phyloP scores from a whole-genome alignment of 2,329 filamentous ascomycete genomes.

The Ophiocordyceps camponoti-leonardi region DNA sequence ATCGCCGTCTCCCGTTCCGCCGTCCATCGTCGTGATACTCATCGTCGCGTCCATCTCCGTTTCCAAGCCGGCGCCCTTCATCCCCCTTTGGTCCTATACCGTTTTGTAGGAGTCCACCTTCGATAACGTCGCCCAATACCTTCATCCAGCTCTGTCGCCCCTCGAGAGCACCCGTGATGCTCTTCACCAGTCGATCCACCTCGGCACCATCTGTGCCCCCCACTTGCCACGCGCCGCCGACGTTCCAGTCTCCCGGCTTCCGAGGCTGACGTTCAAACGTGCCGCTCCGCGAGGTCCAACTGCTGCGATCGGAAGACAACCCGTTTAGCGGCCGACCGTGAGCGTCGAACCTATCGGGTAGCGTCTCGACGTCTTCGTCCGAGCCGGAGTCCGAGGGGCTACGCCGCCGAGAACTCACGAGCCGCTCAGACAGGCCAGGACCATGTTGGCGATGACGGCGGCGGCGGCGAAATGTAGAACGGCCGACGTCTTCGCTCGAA shows the following conservation, averaged over 20 bases:
- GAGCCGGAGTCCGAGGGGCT: slow-evolving; percentile 8
- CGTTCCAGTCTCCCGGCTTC: slow-evolving; percentile 15
- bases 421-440: slow-evolving; percentile 18
- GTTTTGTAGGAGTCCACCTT: slow-evolving; percentile 5
- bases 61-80: background rate
- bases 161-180: slow-evolving; percentile 12
- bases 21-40: slow-evolving; percentile 3
- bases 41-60: background rate
- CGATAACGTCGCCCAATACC: slow-evolving; percentile 14
- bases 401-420: slow-evolving; percentile 7
- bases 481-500: slow-evolving; percentile 4
- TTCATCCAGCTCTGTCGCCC: slow-evolving; percentile 14
- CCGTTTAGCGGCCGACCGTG: slow-evolving; percentile 22
- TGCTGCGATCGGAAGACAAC: slow-evolving; percentile 3
- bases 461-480: slow-evolving; percentile 7
- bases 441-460: slow-evolving; percentile 12
- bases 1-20: background rate
- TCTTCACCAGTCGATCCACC: slow-evolving; percentile 17
- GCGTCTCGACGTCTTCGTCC: slow-evolving; percentile 22
- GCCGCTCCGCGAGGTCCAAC: slow-evolving; percentile 20
- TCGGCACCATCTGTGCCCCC: slow-evolving; percentile 23
- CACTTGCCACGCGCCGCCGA: slow-evolving; percentile 26
- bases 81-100: background rate
- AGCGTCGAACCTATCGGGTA: slow-evolving; percentile 30
- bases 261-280: slow-evolving; percentile 22